Evolutionary conservation across 2,329 filamentous ascomycete genomes (phyloP), one percentile per base, ranked within the genome.

Genomic region (Sporothrix pseudoabietina): DNA sequence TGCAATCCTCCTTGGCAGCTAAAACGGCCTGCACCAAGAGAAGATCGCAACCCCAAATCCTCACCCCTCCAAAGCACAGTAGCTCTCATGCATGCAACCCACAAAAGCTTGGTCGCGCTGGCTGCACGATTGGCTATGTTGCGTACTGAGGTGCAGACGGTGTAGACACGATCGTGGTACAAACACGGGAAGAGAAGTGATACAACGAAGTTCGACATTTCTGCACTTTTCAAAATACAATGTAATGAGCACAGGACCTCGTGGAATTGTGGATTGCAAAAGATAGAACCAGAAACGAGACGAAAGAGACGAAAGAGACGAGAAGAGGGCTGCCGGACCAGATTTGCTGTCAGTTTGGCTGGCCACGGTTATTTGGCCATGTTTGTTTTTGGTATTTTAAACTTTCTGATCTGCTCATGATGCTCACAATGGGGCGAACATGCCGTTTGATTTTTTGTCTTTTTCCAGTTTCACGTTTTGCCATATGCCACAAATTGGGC

Each of bases 381-480:
- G 26, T 54, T 22, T 54, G 9, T 26, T 41, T 22, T 44, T 26
- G 19, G 44, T 26, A 44, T 63, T 63, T 63, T 41, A 22, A 19
- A 1, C 9, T 63, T 26, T 26, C 26, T 65, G 59, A 65, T 65
- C 35, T 65, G 59, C 59, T 26, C 55, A 19, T 32, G 30, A 57
- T 55, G 22, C 52, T 26, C 44, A 49, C 14, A 19, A 49, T 65
- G 59, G 32, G 59, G 35, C 35, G 35, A 65, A 65, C 59, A 26
- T 65, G 59, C 59, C 41, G 35, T 26, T 65, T 65, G 59, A 22
- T 26, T 65, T 65, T 65, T 39, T 12, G 35, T 26, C 59, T 41
- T 65, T 44, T 65, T 16, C 59, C n/a, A 65, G 35, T 65, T 65
- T 65, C 59, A 65, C 59, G 55, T 59, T 59, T 59, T 32, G 26